Evolutionary conservation across 2,329 filamentous ascomycete species (phyloP).

Genomic region (Ophiostoma perfectum): DNA sequence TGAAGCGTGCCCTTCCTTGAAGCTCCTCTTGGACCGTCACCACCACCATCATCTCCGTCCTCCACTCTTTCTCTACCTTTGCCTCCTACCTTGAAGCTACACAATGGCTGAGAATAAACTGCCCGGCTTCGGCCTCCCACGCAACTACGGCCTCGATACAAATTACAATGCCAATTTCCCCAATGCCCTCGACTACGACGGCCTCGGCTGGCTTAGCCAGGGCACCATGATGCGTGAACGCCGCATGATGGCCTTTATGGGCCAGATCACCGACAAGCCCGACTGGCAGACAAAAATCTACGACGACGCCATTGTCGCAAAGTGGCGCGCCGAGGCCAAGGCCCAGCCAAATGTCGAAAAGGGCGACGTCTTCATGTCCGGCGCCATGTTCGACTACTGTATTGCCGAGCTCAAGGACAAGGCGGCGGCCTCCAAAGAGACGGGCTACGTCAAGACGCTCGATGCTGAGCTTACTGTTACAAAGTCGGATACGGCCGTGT

Average conservation of each 20-base stretch:
- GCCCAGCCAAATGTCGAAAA: slow-evolving; percentile 10
- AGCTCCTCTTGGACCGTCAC: neutral
- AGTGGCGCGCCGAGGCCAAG: slow-evolving; percentile 19
- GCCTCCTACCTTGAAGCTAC: neutral
- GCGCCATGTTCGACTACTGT: slow-evolving; percentile 28
- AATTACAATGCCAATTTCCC: neutral
- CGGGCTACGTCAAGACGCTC: slow-evolving; percentile 40
- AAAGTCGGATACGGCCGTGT: slow-evolving; percentile 49
- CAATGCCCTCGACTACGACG: neutral
- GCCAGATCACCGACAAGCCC: slow-evolving; percentile 6
- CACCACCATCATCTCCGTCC: neutral
- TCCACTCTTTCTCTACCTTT: neutral
- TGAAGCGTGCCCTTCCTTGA: neutral
- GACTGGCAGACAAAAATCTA: slow-evolving; percentile 8
- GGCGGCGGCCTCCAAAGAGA: slow-evolving; percentile 40
- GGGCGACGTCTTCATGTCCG: slow-evolving; percentile 23
- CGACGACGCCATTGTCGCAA: neutral
- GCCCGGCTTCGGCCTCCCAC: slow-evolving; percentile 8
- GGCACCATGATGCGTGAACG: neutral
- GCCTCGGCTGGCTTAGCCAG: neutral
- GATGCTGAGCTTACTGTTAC: slow-evolving; percentile 40
- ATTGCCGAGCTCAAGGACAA: slow-evolving; percentile 48
- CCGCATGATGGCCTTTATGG: neutral
- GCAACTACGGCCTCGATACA: neutral
- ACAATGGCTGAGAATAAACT: slow-evolving; percentile 1